A percentile compares a stretch with the other conserved stretches of the same genome.
Evolutionary conservation across 2,329 filamentous ascomycete genomes (phyloP).

Genomic region (Botrytis deweyae): DNA sequence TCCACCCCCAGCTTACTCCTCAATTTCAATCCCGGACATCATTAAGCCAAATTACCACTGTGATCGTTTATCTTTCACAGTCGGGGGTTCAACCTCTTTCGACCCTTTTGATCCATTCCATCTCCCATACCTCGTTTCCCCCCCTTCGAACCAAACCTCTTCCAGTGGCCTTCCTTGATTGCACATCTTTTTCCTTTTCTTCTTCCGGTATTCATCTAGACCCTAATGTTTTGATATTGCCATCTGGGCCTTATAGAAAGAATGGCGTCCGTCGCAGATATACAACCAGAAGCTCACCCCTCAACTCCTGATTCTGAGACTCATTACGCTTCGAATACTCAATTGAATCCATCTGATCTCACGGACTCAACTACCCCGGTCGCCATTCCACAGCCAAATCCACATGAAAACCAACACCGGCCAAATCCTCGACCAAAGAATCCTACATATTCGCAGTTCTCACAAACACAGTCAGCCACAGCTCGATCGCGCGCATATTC

Average conservation of each 20-base stretch:
- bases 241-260: conserved; percentile 25
- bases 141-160: conserved; percentile 21
- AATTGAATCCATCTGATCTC: conserved; percentile 32
- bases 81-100: conserved; percentile 6
- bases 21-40: conserved; percentile 5
- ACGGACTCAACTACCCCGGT: conserved; percentile 24
- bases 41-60: neutral
- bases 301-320: conserved; percentile 35
- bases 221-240: conserved; percentile 18
- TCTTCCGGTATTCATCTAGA: conserved; percentile 7
- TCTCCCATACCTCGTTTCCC: conserved; percentile 15
- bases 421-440: conserved; percentile 24
- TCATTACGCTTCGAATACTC: conserved; percentile 34
- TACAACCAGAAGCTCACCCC: conserved; percentile 27
- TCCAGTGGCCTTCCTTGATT: conserved; percentile 24
- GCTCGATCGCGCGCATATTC: conserved; percentile 33
- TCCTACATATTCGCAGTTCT: conserved; percentile 16
- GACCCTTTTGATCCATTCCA: conserved; percentile 7
- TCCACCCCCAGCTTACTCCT: conserved; percentile 10
- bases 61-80: conserved; percentile 1
- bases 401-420: conserved; percentile 23
- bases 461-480: conserved; percentile 24
- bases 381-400: conserved; percentile 21
- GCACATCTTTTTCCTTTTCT: conserved; percentile 31
- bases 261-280: conserved; percentile 32